Evolutionary conservation across 176 grass and related monocot genomes (phyloP).

Genomic region (bread wheat (Triticum aestivum)): IWGSC_CS_RefSeq_v2.1 NC_057806.1:230312689-230313188

Average conservation of each 20-base stretch:
- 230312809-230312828: constrained; percentile 22
- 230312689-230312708: background rate
- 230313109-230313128: constrained; percentile 23
- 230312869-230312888: constrained; percentile 80
- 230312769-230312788: constrained; percentile 20
- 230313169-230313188: constrained; percentile 2
- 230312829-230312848: constrained; percentile 24
- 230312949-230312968: constrained; percentile 76
- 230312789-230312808: constrained; percentile 16
- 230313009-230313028: constrained; percentile 23
- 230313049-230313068: constrained; percentile 71
- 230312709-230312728: background rate
- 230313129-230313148: constrained; percentile 24
- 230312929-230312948: constrained; percentile 80
- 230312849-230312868: constrained; percentile 68
- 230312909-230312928: constrained; percentile 77
- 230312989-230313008: constrained; percentile 14
- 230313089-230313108: constrained; percentile 87
- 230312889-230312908: constrained; percentile 72
- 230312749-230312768: constrained; percentile 14
- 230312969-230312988: constrained; percentile 31
- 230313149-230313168: constrained; percentile 1
- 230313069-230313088: constrained; percentile 84
- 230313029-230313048: constrained; percentile 67
- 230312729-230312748: background rate